These are phyloP conservation scores for Sextonia rubra DNA, from an alignment of 164 flowering plant species.

Conservation along the genomic window DNA sequence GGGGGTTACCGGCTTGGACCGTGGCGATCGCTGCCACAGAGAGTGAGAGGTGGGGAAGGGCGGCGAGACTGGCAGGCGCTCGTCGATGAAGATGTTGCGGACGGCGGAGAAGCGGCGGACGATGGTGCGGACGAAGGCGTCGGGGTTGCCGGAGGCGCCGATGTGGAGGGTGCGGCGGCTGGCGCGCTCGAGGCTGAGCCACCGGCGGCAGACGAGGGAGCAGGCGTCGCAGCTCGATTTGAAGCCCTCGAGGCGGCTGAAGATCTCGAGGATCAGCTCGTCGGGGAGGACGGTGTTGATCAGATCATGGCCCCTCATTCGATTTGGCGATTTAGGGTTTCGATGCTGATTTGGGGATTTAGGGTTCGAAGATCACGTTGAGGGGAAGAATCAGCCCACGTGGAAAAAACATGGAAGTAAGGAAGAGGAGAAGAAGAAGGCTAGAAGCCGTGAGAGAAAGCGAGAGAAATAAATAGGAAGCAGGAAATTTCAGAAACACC, in stretches of 20 bases:
- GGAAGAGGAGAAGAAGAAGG: no score
- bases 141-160: constrained; percentile 69
- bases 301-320: constrained; percentile 50
- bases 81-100: constrained; percentile 53
- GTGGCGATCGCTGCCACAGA: background rate
- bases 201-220: constrained; percentile 82
- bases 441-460: no score
- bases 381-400: no score
- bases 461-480: no score
- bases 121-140: constrained; percentile 38
- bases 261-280: constrained; percentile 71
- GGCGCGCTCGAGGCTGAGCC: constrained; percentile 68
- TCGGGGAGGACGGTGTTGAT: constrained; percentile 68
- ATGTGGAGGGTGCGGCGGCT: constrained; percentile 67
- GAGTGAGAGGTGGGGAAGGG: constrained; percentile 22
- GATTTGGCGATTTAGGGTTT: background rate
- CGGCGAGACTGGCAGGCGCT: constrained; percentile 47
- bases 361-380: no score
- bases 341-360: no score
- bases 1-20: background rate
- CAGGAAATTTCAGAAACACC: no score
- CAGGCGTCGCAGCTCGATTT: constrained; percentile 68
- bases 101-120: constrained; percentile 51
- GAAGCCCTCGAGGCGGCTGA: constrained; percentile 45
- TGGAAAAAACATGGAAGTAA: no score